Evolutionary conservation across 2,329 filamentous ascomycete genomes (phyloP).

Genomic region (Diaporthe sp.): DNA sequence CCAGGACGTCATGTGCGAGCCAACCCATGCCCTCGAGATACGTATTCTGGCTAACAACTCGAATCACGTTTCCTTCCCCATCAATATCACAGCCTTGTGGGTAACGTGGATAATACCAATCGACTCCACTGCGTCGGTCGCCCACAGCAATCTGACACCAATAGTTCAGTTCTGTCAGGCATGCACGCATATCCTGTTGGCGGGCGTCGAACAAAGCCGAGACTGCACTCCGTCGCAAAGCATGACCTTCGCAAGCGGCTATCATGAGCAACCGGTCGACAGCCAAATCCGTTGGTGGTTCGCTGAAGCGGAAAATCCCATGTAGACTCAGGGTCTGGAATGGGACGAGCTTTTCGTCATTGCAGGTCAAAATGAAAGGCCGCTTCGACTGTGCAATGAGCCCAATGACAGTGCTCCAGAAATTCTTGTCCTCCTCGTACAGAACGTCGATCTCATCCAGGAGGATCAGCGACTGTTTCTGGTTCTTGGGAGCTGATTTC

Average conservation of each 20-base stretch:
- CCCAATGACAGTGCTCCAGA: constrained; percentile 86
- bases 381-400: constrained; percentile 89
- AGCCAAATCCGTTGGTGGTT: constrained; percentile 75
- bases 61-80: constrained; percentile 74
- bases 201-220: constrained; percentile 78
- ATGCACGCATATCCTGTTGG: constrained; percentile 80
- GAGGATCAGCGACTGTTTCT: constrained; percentile 95
- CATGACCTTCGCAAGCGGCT: constrained; percentile 90
- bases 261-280: constrained; percentile 86
- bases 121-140: constrained; percentile 86
- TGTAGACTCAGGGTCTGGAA: constrained; percentile 82
- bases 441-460: constrained; percentile 94
- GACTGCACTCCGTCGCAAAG: constrained; percentile 77
- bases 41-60: constrained; percentile 85
- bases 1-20: constrained; percentile 72
- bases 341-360: constrained; percentile 87
- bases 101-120: constrained; percentile 89
- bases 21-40: constrained; percentile 85
- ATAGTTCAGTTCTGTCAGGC: constrained; percentile 87
- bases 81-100: constrained; percentile 79
- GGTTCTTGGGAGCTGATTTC: constrained; percentile 60
- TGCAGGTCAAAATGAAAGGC: constrained; percentile 96
- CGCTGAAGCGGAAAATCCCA: constrained; percentile 83
- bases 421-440: constrained; percentile 95
- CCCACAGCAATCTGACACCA: constrained; percentile 98